Evolutionary conservation across 2,329 filamentous ascomycete species (phyloP), one percentile per base, ranked within the genome.

Genomic region (Aspergillus sp.): DNA sequence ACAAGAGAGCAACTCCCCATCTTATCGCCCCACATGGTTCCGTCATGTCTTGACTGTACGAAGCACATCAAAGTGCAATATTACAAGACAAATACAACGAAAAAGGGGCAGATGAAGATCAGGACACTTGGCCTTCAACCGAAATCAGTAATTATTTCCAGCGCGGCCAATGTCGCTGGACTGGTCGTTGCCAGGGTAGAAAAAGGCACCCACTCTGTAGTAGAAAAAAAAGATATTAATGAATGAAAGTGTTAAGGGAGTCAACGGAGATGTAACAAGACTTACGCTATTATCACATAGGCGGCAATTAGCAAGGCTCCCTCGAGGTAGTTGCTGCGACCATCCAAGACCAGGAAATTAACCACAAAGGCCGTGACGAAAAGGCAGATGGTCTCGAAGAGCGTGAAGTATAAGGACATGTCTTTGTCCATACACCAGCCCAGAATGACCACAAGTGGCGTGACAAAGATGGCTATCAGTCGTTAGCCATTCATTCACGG

Each of bases 331-430:
- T 94, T 91, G 63, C 88, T 92, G 73, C 91, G 86, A 31, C 91
- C 92, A 67, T 96, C 91, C 20, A 88, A 83, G 52, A 96, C 91
- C 49, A 96, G 77, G 72, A 96, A 96, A 72, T 96, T 96, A 59
- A 93, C 90, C 36, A 96, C 82, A 47, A 96, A 85, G 0, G 91
- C 90, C 2, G 91, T 87, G 12, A 95, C 90, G 67, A 96, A 96
- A 46, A 96, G 79, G 46, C 90, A 88, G 22, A 92, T 78, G 2
- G 84, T 86, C 71, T 86, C 84, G 63, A 86, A 86, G 18, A 86
- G 75, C 59, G 84, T 85, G 69, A 86, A 86, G 74, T 85, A 86
- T 11, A 86, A 71, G 49, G 80, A 82, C 84, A 94, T 94, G 1
- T 86, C 82, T 62, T 88, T 86, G 62, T 84, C 84, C 83, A 92